Base-by-base conservation (phyloP, 345 rosid species). In the Lepidium sativum region DNA sequence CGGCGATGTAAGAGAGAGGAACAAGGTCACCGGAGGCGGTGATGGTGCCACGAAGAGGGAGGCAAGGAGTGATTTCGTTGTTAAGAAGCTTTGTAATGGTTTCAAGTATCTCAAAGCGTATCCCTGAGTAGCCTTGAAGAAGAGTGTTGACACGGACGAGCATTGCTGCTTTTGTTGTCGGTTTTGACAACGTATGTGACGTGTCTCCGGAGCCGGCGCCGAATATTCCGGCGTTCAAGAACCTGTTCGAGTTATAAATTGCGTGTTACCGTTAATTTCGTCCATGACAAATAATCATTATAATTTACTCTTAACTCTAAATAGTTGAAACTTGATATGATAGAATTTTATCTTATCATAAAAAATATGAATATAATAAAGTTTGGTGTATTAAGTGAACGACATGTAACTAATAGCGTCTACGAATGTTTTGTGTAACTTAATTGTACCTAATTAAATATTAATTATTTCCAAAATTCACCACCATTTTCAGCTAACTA, bases 1-100 rank as follows among this genome's bases (percentile, higher is more conserved):
- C 94, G 0, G 83, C 90, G 23, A 87, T 84, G 79, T 87, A 87
- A 49, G 94, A 87, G 8, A 87, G 77, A 0, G 85, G 90, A 16
- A 87, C 83, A 16, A 87, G 83, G 74, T 87, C 90, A 0, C 88
- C 94, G 0, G 90, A 87, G 47, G 94, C 90, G 0, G 84, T 75
- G 60, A 87, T 82, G 34, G 88, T 81, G 39, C 90, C 94, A 12
- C 90, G 88, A n/a, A 82, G 86, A 14, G 94, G 94, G 54, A 87
- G 63, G 60, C 86, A 81, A 1, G 90, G 94, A 55, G 86, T 84
- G 73, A 87, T 72, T 78, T 87, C 77, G 63, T 70, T 52, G 72
- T 87, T 84, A 11, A 87, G 84, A 15, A 84, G 76, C 73, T 71
- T 82, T 27, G 94, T 65, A 31, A 86, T 80, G 18, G 94, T 84